Base-by-base conservation (phyloP, 2,329 filamentous ascomycete species). In the Tolypocladium capitatum region DNA sequence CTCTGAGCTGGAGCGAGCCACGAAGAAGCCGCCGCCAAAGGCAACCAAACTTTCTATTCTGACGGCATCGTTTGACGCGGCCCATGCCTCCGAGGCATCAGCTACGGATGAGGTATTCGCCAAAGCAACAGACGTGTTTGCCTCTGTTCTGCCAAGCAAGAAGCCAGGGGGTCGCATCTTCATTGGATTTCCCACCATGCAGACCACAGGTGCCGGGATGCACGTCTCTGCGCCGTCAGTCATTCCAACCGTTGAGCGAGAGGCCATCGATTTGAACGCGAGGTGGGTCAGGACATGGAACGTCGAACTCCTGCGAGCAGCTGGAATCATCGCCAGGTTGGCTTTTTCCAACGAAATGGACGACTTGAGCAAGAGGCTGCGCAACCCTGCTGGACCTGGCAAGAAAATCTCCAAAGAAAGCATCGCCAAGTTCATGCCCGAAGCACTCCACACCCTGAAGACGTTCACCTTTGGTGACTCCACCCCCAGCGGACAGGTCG, bases 271-370 rank as follows among this genome's bases (percentile, higher is more conserved):
- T 64, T 73, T 98, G 52, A 97, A 98, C 62, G 94, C 92, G 16
- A 81, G 90, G 48, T 95, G 89, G 73, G 91, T 98, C 16, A 83
- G 89, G 52, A 88, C 83, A 16, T 98, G 92, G 94, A 98, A 98
- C 58, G 75, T 87, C 21, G 92, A 97, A 62, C 86, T 98, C 73
- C 73, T 98, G 35, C 80, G 91, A 40, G 86, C 90, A 30, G 87
- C 91, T 18, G 92, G 92, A 36, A 89, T 98, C 54, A 83, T 94
- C 53, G 86, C 88, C 51, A 81, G 92, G 45, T 78, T 98, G 53
- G 86, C 89, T 1, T 98, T 94, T 68, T 74, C 81, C 10, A 83
- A 86, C 52, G 90, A 96, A 61, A 95, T 97, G 88, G 69, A 72
- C 4, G 81, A 86, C 44, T 72, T 96, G 28, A 81, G 81, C 51